Evolutionary conservation across 768 basidiomycete species (phyloP), one percentile per base, ranked within the genome.

Genomic region (Symmetrospora coprosmae): DNA sequence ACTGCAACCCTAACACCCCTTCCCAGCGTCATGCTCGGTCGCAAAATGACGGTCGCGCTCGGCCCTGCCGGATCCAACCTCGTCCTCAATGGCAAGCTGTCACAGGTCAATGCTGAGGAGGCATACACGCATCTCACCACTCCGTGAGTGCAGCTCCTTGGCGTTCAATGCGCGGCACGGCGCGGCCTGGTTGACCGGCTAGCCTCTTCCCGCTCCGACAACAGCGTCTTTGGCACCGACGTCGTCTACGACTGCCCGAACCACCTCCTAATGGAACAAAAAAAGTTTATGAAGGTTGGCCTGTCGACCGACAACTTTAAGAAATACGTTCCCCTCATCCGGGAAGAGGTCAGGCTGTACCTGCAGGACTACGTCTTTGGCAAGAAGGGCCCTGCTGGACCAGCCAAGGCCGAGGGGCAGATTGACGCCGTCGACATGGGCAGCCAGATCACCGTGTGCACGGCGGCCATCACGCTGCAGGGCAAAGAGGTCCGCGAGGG

Each of bases 191-290:
- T 25, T 49, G 21, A 23, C 31, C 11, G n/a, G 4, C 5, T 21
- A n/a, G n/a, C 28, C 23, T 17, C 19, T 9, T 33, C 49, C 17
- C 9, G 38, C 50, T 53, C 31, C 40, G 4, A 37, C 4, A 13
- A 37, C 46, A 59, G 55, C 17, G 83, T 97, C 13, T 99, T 99
- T 69, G 94, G 94, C 43, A 89, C 88, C 70, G 91, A 87, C 46
- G 94, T 99, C 45, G 91, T 96, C 11, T 99, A 97, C 71, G 94
- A 97, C 67, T 82, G 87, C 50, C 92, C 94, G 31, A 97, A 97
- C 72, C 86, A 91, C 46, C 75, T 86, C 43, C 83, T 99, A 73
- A 97, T 99, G 91, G 90, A 99, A 69, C 94, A 99, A 73, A 99
- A 99, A 78, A 86, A 85, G 71, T 96, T 96, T 70, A 84, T 97